Evolutionary conservation across 805 yeast species (phyloP).

Genomic region (Debaryomyces castellii): DNA sequence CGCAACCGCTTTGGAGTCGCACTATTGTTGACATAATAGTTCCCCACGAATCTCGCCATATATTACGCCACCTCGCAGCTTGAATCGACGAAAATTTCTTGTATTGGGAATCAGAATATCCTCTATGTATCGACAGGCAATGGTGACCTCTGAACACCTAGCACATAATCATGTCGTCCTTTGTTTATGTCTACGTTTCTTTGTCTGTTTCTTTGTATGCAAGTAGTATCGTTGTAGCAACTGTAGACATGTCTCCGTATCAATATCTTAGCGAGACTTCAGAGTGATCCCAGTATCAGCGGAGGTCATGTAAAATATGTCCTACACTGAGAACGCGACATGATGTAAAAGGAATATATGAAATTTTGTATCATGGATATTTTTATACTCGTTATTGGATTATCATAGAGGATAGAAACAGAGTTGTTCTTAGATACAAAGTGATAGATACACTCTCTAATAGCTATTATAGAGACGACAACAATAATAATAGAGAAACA

Average conservation of each 20-base stretch:
- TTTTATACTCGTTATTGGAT: not conserved
- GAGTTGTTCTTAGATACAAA: not conserved
- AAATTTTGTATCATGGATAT: not conserved
- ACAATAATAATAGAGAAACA: not conserved
- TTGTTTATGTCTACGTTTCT: too few relatives aligned
- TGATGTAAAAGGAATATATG: not conserved
- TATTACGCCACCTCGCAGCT: not conserved
- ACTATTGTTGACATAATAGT: not conserved
- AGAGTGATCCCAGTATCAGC: not conserved
- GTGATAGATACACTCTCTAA: not conserved
- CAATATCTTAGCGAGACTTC: not conserved
- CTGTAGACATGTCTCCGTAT: not conserved
- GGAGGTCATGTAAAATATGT: not conserved
- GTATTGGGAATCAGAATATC: not conserved
- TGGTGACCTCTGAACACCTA: too few relatives aligned
- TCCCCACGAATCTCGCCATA: not conserved
- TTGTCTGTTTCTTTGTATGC: too few relatives aligned
- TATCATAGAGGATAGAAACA: not conserved
- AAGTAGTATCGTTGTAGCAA: not conserved
- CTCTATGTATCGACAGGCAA: too few relatives aligned
- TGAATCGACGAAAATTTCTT: not conserved
- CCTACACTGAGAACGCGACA: conserved; percentile 1
- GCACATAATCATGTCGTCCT: too few relatives aligned
- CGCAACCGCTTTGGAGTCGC: not conserved
- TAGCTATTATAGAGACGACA: not conserved